Evolutionary conservation across 306 rosid species (phyloP), one percentile per base, ranked within the genome.

Genomic region (Sicyos edulis): DNA sequence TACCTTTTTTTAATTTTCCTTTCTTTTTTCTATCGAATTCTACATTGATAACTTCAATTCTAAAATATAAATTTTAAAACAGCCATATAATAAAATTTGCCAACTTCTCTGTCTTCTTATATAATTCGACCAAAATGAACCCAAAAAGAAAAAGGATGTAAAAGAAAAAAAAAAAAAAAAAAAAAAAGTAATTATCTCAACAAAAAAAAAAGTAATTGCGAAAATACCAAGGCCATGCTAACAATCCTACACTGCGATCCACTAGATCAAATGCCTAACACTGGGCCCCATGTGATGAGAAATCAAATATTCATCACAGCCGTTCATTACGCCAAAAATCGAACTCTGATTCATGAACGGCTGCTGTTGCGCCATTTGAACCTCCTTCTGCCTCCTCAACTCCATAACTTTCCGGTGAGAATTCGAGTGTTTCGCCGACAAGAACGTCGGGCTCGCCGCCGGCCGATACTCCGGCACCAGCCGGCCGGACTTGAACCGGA

Each of bases 351-450:
- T 84, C 2, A 80, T 37, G 71, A 84, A 14, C 34, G 66, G 81
- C 15, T 86, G 89, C 20, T 71, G 74, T 57, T 71, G 89, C 37
- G 54, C 70, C 51, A 77, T 75, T 3, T 83, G 87, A 55, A 84
- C 0, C 34, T 88, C 93, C 68, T 80, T 88, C 75, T 88, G 90
- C 75, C 93, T 69, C 74, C 93, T 61, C 64, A 88, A 71, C 81
- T 88, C 93, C 83, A 88, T 50, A 34, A 88, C 93, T 76, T 88
- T 88, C 79, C 93, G 60, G 45, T 88, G 93, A 5, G 93, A 88
- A 79, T 88, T 88, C 8, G 93, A 88, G 75, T 88, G 93, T 70
- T 75, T 84, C 21, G 93, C 75, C n/a, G 85, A 82, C 11, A 86
- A 49, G 29, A 86, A 86, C 5, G 93, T 86, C 17, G 93, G 93